Evolutionary conservation across 108 stramenopile species (phyloP).

Genomic region (Skeletonema grethae): DNA sequence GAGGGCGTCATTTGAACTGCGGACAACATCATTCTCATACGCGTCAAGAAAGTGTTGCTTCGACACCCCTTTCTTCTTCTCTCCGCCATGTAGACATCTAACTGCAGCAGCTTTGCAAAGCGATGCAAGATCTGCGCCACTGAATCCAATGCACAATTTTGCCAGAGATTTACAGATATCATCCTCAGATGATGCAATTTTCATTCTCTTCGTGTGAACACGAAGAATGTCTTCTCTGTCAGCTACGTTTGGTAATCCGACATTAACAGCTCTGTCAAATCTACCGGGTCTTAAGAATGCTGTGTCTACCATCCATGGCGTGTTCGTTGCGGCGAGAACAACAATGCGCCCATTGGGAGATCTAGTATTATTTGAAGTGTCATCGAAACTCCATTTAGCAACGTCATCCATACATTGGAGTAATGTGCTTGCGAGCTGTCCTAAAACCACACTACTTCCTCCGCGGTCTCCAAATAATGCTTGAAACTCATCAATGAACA

Average conservation of each 20-base stretch:
- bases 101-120: slow-evolving; percentile 81
- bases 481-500: slow-evolving; percentile 88
- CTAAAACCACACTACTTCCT: slow-evolving; percentile 50
- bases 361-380: slow-evolving; percentile 11
- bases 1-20: slow-evolving; percentile 57
- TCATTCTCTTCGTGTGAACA: slow-evolving; percentile 68
- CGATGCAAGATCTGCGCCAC: slow-evolving; percentile 86
- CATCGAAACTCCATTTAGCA: slow-evolving; percentile 60
- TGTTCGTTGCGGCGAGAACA: slow-evolving; percentile 81
- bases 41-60: slow-evolving; percentile 59
- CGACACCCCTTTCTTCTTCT: slow-evolving; percentile 20
- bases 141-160: slow-evolving; percentile 63
- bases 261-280: slow-evolving; percentile 79
- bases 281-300: slow-evolving; percentile 82
- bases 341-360: slow-evolving; percentile 54
- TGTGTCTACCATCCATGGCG: slow-evolving; percentile 82
- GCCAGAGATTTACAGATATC: slow-evolving; percentile 59
- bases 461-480: slow-evolving; percentile 76
- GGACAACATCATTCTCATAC: slow-evolving; percentile 39
- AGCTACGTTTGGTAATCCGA: slow-evolving; percentile 57
- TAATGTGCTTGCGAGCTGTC: slow-evolving; percentile 70
- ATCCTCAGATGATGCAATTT: slow-evolving; percentile 20
- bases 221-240: slow-evolving; percentile 70
- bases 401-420: slow-evolving; percentile 83
- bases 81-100: slow-evolving; percentile 49